Percentiles rank a stretch among this genome's conserved stretches.
Conservation (phyloP, 2,329 filamentous ascomycete species). For the Penicillium carneum region DNA sequence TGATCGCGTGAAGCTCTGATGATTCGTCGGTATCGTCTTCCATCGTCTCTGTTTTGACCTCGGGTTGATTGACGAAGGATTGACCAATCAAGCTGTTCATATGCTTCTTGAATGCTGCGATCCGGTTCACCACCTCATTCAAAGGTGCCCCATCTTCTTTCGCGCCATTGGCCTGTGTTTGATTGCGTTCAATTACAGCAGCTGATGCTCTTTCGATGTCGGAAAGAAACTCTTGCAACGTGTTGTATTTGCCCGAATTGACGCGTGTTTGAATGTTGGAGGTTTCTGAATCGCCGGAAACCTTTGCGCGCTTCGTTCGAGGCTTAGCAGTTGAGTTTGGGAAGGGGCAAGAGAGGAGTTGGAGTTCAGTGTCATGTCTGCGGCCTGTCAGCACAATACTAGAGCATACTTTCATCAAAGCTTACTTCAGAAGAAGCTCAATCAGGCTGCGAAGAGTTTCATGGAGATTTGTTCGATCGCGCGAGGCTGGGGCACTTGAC, state of each 20-base stretch:
- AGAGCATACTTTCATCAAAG: slow-evolving; percentile 15
- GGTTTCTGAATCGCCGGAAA: slow-evolving; percentile 45
- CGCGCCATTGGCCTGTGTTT: slow-evolving; percentile 40
- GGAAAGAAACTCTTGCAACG: slow-evolving; percentile 52
- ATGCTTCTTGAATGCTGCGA: slow-evolving; percentile 67
- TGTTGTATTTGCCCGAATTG: slow-evolving; percentile 48
- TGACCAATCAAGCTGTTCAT: slow-evolving; percentile 69
- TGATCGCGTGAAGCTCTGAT: slow-evolving; percentile 45
- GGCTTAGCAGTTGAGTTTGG: slow-evolving; percentile 49
- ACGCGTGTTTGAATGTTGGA: slow-evolving; percentile 51
- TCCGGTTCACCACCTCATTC: slow-evolving; percentile 53
- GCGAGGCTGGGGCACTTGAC: slow-evolving; percentile 33
- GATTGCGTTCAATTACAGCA: slow-evolving; percentile 48
- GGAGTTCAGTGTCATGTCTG: slow-evolving; percentile 55
- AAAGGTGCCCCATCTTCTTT: slow-evolving; percentile 39
- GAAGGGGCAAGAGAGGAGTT: slow-evolving; percentile 52
- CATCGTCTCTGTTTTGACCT: slow-evolving; percentile 44
- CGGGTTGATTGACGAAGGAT: slow-evolving; percentile 60
- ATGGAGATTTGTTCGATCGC: slow-evolving; percentile 44
- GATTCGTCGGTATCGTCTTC: slow-evolving; percentile 46
- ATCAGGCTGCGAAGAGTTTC: slow-evolving; percentile 49
- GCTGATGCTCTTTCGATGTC: slow-evolving; percentile 53
- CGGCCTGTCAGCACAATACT: slow-evolving; percentile 32
- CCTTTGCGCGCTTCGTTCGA: slow-evolving; percentile 54
- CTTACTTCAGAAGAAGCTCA: slow-evolving; percentile 44